Evolutionary conservation across 768 basidiomycete species (phyloP).

Genomic region (Agaricus blazei): DNA sequence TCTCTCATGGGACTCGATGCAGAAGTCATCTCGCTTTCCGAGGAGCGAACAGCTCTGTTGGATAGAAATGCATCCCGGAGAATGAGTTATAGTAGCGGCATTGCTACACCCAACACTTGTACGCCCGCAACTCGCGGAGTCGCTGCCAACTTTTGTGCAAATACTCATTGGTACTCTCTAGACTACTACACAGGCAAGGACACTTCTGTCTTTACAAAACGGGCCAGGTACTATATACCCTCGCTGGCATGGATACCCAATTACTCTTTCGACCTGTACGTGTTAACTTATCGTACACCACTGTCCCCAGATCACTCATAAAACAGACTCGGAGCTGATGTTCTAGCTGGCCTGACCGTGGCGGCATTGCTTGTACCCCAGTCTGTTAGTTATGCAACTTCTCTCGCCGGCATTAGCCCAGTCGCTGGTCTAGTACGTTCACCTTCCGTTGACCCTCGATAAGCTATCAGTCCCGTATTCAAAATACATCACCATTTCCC

Average conservation of each 20-base stretch:
- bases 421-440: constrained; percentile 73
- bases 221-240: constrained; percentile 71
- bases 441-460: neutral
- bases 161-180: neutral
- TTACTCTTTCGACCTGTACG: constrained; percentile 66
- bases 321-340: constrained; percentile 43
- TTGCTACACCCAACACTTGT: constrained; percentile 16
- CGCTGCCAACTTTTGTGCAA: too few species aligned
- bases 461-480: neutral
- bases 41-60: constrained; percentile 29
- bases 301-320: neutral
- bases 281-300: constrained; percentile 11
- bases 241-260: constrained; percentile 76
- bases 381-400: constrained; percentile 88
- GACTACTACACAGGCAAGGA: constrained; percentile 12
- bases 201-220: constrained; percentile 34
- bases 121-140: neutral
- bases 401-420: constrained; percentile 80
- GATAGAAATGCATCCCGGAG: constrained; percentile 20
- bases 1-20: constrained; percentile 34
- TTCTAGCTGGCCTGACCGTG: constrained; percentile 84
- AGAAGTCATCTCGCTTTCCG: constrained; percentile 15
- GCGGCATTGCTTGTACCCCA: constrained; percentile 85
- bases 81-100: constrained; percentile 20
- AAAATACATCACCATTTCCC: neutral